Evolutionary conservation across 139 green algal species (phyloP).

Genomic region (Deuterostichococcus epilithicus): DNA sequence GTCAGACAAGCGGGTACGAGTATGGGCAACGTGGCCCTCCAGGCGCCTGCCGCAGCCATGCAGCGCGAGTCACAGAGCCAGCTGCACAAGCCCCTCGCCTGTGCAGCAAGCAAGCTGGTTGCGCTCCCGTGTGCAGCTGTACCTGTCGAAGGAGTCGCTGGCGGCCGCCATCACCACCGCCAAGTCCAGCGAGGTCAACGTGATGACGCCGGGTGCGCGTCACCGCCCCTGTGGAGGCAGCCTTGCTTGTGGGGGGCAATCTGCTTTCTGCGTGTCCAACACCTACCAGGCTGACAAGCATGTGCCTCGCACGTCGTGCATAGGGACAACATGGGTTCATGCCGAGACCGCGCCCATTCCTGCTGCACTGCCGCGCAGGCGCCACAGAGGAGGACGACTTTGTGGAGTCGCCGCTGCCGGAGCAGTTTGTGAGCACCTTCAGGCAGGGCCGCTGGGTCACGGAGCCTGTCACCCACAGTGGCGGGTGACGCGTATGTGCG

Average conservation of each 20-base stretch:
- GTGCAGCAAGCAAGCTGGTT: too few relatives aligned
- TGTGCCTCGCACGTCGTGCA: too few relatives aligned
- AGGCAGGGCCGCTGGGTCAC: constrained; percentile 61
- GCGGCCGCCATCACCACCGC: constrained; percentile 63
- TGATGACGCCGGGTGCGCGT: constrained; percentile 46
- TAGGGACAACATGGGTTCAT: too few relatives aligned
- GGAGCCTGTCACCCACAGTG: constrained; percentile 56
- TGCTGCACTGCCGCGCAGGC: constrained; percentile 8
- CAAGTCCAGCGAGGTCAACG: constrained; percentile 85
- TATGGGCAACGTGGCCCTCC: background rate
- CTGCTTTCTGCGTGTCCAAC: too few relatives aligned
- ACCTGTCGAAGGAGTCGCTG: constrained; percentile 48
- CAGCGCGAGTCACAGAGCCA: too few relatives aligned
- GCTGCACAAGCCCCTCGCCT: too few relatives aligned
- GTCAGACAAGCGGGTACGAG: too few relatives aligned
- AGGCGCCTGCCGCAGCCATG: background rate
- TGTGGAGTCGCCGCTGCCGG: constrained; percentile 69
- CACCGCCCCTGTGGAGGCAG: too few relatives aligned
- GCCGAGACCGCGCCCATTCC: background rate
- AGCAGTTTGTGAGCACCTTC: constrained; percentile 82
- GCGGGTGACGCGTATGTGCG: constrained; percentile 26
- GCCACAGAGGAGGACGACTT: constrained; percentile 33
- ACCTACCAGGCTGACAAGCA: too few relatives aligned
- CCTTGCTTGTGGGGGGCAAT: too few relatives aligned
- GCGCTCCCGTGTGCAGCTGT: constrained; percentile 71